These are phyloP conservation scores for Aechmea fasciata DNA, from an alignment of 176 grass and related monocot genomes.

Conservation along the genomic window DNA sequence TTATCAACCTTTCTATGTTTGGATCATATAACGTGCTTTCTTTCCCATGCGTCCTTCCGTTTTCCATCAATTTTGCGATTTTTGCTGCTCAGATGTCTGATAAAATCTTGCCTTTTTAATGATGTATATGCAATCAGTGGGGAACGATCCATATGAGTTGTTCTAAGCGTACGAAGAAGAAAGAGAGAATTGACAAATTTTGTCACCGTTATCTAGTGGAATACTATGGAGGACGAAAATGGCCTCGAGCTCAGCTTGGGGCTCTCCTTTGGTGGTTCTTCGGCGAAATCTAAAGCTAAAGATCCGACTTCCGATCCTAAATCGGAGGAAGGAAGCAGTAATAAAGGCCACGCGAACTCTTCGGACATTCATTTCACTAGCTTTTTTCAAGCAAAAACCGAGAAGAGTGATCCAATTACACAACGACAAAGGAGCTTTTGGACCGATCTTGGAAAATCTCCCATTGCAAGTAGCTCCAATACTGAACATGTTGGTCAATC, in stretches of 20 bases:
- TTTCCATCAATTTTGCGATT: neutral
- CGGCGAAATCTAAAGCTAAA: slow-evolving; percentile 47
- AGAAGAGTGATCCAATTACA: slow-evolving; percentile 29
- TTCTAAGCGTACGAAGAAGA: slow-evolving; percentile 1
- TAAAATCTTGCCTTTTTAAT: neutral
- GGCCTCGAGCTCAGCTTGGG: slow-evolving; percentile 87
- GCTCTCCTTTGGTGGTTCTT: slow-evolving; percentile 63
- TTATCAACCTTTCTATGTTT: neutral
- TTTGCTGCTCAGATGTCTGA: neutral
- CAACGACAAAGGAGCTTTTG: slow-evolving; percentile 40
- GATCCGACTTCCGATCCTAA: slow-evolving; percentile 40
- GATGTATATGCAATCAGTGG: neutral
- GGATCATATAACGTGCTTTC: neutral
- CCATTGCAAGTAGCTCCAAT: slow-evolving; percentile 23
- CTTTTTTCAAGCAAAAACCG: slow-evolving; percentile 36
- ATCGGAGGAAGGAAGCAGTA: slow-evolving; percentile 60
- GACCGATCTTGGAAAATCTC: slow-evolving; percentile 39
- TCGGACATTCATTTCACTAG: slow-evolving; percentile 56
- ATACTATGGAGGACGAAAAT: slow-evolving; percentile 75
- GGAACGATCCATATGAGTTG: neutral
- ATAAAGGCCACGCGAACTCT: slow-evolving; percentile 33
- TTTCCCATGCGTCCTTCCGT: neutral
- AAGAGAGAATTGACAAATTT: neutral
- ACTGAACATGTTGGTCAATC: slow-evolving; percentile 19
- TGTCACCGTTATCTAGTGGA: slow-evolving; percentile 10